Conservation (phyloP, 192 early-diverging fungal genomes). For the Backusella morwellensis region DNA sequence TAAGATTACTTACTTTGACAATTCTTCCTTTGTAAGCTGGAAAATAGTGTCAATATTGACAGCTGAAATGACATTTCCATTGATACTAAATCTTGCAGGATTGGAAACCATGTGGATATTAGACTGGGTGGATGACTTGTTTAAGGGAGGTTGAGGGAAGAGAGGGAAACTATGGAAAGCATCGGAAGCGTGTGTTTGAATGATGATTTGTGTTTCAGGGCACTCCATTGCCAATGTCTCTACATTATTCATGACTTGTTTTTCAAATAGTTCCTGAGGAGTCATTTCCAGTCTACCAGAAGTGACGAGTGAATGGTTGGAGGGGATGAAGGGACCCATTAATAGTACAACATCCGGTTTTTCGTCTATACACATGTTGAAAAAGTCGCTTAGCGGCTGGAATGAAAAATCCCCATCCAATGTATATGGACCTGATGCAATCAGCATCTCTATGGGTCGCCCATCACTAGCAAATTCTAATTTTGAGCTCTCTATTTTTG, state of each 20-base stretch:
- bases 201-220: slow-evolving; percentile 49
- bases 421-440: slow-evolving; percentile 88
- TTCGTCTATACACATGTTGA: slow-evolving; percentile 54
- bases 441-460: slow-evolving; percentile 51
- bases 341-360: slow-evolving; percentile 82
- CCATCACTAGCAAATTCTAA: slow-evolving; percentile 9
- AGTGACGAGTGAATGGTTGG: slow-evolving; percentile 54
- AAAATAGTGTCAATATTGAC: slow-evolving; percentile 76
- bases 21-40: slow-evolving; percentile 69
- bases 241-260: slow-evolving; percentile 58
- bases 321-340: slow-evolving; percentile 72
- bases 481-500: slow-evolving; percentile 2
- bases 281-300: slow-evolving; percentile 52
- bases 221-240: slow-evolving; percentile 45
- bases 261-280: slow-evolving; percentile 63
- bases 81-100: slow-evolving; percentile 80
- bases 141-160: slow-evolving; percentile 86
- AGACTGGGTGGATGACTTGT: slow-evolving; percentile 22
- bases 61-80: slow-evolving; percentile 79
- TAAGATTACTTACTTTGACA: slow-evolving; percentile 36
- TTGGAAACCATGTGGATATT: slow-evolving; percentile 45
- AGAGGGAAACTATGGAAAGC: slow-evolving; percentile 67
- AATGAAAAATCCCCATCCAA: slow-evolving; percentile 75
- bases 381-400: slow-evolving; percentile 79
- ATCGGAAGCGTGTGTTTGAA: slow-evolving; percentile 81